Evolutionary conservation across 331 rosid genomes (phyloP).

Genomic region (Stylosanthes scabra): DNA sequence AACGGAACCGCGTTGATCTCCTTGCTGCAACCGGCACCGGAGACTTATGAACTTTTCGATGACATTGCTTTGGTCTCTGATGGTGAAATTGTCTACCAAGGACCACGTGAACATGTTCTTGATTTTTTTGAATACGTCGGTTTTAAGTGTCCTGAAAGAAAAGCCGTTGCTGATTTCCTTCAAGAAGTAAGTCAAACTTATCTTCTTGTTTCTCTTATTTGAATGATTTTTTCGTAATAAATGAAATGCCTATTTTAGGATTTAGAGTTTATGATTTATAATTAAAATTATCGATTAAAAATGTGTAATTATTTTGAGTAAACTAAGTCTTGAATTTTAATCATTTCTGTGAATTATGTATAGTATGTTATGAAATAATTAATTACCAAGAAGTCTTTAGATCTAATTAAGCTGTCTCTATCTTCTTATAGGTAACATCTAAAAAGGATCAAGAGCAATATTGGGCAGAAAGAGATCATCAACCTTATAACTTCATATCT

Average conservation of each 20-base stretch:
- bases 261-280: no score
- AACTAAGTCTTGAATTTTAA: no score
- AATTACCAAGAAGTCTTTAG: no score
- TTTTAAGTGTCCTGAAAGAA: constrained; percentile 61
- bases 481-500: constrained; percentile 55
- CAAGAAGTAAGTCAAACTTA: constrained; percentile 59
- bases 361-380: no score
- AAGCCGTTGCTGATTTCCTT: constrained; percentile 67
- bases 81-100: constrained; percentile 68
- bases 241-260: no score
- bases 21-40: constrained; percentile 75
- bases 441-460: constrained; percentile 76
- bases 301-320: no score
- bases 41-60: constrained; percentile 70
- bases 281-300: no score
- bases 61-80: constrained; percentile 71
- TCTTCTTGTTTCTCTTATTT: background rate
- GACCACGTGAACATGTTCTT: constrained; percentile 59
- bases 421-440: constrained; percentile 62
- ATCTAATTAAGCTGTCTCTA: background rate
- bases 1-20: constrained; percentile 65
- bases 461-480: constrained; percentile 51
- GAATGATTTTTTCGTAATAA: no score
- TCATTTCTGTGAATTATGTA: no score
- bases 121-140: constrained; percentile 61